Conservation (phyloP, 1,139 yeast species). For the Candida glucosophila region DNA sequence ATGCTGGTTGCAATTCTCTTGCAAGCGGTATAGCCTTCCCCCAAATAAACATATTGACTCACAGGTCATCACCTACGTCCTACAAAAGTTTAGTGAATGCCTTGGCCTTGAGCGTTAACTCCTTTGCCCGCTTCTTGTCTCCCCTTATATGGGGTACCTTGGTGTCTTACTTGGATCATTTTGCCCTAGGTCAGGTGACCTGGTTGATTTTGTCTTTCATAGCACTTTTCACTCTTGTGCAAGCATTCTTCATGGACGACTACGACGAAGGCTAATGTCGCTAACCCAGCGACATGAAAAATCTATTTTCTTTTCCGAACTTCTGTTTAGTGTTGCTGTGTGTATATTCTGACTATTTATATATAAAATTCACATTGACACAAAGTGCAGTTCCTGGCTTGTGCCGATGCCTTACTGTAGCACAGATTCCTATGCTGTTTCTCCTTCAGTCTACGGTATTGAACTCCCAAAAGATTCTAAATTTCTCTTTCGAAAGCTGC, state of each 20-base stretch:
- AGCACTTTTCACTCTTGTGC: constrained; percentile 21
- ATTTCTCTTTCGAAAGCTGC: no score
- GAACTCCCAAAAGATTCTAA: no score
- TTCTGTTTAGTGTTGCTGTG: no score
- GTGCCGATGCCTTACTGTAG: no score
- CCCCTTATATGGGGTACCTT: constrained; percentile 53
- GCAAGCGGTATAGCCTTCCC: constrained; percentile 32
- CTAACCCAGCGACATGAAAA: no score
- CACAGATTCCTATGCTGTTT: no score
- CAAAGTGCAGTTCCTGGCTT: no score
- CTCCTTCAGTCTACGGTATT: no score
- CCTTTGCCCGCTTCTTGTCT: constrained; percentile 50
- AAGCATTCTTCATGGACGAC: constrained; percentile 27
- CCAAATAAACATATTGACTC: constrained; percentile 34
- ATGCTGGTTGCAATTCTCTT: constrained; percentile 20
- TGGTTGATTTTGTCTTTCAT: constrained; percentile 40
- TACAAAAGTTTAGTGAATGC: constrained; percentile 47
- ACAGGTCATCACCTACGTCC: constrained; percentile 37
- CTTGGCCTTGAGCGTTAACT: constrained; percentile 37
- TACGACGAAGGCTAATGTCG: constrained; percentile 25
- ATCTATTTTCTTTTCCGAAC: no score
- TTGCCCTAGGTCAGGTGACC: constrained; percentile 37
- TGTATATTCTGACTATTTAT: no score
- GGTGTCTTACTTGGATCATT: constrained; percentile 40
- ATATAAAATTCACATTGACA: no score